A percentile compares a stretch with the other conserved stretches of the same genome.
Conservation (phyloP, 2,329 filamentous ascomycete genomes). For the Orbilia blumenaviensis region DNA sequence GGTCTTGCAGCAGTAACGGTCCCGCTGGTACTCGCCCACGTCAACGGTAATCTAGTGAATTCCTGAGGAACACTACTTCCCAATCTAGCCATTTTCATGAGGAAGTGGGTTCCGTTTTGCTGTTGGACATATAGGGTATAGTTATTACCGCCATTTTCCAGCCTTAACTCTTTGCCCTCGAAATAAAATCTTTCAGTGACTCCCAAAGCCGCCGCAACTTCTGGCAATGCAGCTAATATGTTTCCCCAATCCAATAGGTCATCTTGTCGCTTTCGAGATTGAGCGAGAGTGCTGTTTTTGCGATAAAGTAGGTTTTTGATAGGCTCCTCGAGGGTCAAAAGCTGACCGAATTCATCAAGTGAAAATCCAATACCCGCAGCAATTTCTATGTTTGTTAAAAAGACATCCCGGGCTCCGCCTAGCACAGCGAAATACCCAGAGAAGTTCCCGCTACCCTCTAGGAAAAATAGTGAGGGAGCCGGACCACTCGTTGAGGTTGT, state of each 20-base stretch:
- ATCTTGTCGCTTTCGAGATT: background rate
- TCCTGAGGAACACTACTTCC: background rate
- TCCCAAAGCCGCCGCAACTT: background rate
- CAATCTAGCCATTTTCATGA: background rate
- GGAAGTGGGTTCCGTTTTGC: background rate
- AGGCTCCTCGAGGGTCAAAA: background rate
- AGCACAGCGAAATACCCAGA: background rate
- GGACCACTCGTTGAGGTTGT: background rate
- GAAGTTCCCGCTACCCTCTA: background rate
- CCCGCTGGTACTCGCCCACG: background rate
- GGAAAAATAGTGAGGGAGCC: background rate
- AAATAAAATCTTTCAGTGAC: slow-evolving; percentile 4
- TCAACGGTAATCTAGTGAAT: background rate
- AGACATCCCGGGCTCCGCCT: background rate
- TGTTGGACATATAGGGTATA: background rate
- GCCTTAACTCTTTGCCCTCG: background rate
- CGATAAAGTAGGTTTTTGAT: background rate
- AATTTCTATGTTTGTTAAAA: background rate
- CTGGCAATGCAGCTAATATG: background rate
- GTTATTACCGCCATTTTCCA: background rate
- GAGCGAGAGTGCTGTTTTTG: background rate
- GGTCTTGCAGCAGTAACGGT: background rate
- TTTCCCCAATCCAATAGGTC: background rate
- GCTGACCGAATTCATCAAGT: background rate
- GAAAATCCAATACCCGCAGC: background rate